Evolutionary conservation across 164 flowering plant genomes (phyloP).

Genomic region (Aristolochia contorta): DNA sequence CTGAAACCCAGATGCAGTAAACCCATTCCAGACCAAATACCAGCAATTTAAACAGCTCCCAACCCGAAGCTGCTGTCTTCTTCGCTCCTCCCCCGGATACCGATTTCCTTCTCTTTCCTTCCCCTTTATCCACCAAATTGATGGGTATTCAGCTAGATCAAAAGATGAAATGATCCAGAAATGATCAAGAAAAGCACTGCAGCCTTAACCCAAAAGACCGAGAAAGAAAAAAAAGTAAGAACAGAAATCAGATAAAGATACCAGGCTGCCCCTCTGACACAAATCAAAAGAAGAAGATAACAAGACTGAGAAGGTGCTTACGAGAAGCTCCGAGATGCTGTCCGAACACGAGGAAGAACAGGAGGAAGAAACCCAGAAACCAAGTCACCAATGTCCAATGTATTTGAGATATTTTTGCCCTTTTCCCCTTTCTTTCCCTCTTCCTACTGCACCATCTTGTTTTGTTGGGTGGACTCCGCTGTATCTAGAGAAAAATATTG

Average conservation of each 20-base stretch:
- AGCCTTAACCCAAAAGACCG: not conserved
- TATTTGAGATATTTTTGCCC: not conserved
- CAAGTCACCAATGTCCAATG: not conserved
- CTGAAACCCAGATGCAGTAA: no score
- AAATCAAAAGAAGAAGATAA: not conserved
- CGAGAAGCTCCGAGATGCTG: not conserved
- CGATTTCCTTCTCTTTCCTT: not conserved
- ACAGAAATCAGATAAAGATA: not conserved
- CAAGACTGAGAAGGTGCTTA: not conserved
- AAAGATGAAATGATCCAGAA: not conserved
- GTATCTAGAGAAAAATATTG: no score
- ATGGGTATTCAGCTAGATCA: slow-evolving; percentile 5
- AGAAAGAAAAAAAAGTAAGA: not conserved
- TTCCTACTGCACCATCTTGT: no score
- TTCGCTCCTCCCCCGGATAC: not conserved
- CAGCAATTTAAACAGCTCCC: not conserved
- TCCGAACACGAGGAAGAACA: not conserved
- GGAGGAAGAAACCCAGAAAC: not conserved
- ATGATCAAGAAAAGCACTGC: not conserved
- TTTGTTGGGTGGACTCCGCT: no score
- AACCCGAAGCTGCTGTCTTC: not conserved
- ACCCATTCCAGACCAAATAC: no score
- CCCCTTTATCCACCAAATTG: slow-evolving; percentile 1
- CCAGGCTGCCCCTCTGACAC: not conserved
- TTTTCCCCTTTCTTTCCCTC: not conserved